Base-by-base conservation (phyloP, 1,139 yeast species). In the Saccharomyces hybrid region DNA sequence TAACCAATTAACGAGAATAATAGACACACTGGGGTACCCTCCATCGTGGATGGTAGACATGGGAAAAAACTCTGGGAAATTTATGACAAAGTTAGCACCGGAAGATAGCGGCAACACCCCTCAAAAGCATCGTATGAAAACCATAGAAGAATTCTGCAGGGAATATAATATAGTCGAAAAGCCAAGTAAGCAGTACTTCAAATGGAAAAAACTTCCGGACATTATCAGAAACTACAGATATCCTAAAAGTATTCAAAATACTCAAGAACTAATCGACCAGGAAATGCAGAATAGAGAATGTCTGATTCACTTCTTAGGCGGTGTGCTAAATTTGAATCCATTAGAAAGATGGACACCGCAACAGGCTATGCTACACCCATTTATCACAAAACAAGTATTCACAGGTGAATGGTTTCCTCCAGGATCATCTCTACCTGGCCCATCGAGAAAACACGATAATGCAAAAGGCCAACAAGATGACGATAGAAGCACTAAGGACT, bases 31-130 rank as follows among this genome's bases (percentile, higher is more conserved):
- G 56, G 97, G 96, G 0, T 72, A 77, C 61, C 99, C 99, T 20
- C 97, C 97, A 3, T 74, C 86, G 38, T 96, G 96, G 86, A 93
- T 93, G 99, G 77, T 93, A 62, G 98, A 91, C 61, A 89, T 89
- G 81, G 99, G 99, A 23, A 84, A 89, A 62, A 89, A 85, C 66
- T 78, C 96, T 1, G 73, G 77, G 51, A 83, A 85, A 61, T 93
- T 87, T 64, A 79, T 93, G 62, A 76, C 76, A 49, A 83, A 81
- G 63, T 48, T 55, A 23, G 59, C 61, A 65, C 76, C 53, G 57
- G 65, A 20, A 71, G 72, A 59, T 55, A 64, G 73, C 1, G 75
- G 73, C 69, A 68, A 47, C 63, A 63, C 54, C 75, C 75, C 53
- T 56, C 71, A 58, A 67, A 68, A 61, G 68, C 82, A 79, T 62